phyloP scores from a whole-genome alignment of 208 protist genomes.

The Acanthamoeba lenticulata region DNA sequence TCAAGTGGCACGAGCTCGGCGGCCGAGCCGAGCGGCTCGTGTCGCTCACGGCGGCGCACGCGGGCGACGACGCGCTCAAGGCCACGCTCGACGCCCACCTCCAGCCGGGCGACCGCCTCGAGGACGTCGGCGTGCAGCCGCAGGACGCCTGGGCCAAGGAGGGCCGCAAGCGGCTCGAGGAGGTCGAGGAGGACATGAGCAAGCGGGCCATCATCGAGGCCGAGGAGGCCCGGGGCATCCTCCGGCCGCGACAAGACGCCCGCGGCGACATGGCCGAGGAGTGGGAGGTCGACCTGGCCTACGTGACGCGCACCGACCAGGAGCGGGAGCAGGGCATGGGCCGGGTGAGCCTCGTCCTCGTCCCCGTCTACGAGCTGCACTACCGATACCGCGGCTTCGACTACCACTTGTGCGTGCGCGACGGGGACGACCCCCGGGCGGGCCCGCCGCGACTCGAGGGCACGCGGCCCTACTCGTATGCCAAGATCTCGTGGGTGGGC shows the following conservation, averaged over 20 bases:
- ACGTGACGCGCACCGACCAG: not conserved
- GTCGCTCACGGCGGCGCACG: too few relatives aligned
- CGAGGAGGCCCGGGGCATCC: not conserved
- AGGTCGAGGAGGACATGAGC: constrained; percentile 13
- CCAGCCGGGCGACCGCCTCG: not conserved
- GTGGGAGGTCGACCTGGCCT: constrained; percentile 37
- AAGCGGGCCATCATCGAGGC: constrained; percentile 15
- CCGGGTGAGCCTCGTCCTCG: not conserved
- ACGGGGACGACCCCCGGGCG: not conserved
- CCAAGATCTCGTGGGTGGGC: constrained; percentile 17
- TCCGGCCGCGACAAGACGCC: not conserved
- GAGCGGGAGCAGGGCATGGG: constrained; percentile 35
- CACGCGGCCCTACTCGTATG: constrained; percentile 5
- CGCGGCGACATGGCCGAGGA: not conserved
- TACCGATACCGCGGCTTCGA: constrained; percentile 22
- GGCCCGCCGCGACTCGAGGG: not conserved
- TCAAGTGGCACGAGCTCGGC: constrained; percentile 22
- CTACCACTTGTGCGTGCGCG: constrained; percentile 41
- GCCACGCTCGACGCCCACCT: not conserved
- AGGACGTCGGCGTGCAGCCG: constrained; percentile 3
- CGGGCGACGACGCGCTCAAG: not conserved
- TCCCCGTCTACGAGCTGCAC: constrained; percentile 30
- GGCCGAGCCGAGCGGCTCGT: not conserved
- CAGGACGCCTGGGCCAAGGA: not conserved
- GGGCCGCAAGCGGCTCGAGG: constrained; percentile 21